Conservation (phyloP, 768 basidiomycete species). For the Gautieria morchelliformis region DNA sequence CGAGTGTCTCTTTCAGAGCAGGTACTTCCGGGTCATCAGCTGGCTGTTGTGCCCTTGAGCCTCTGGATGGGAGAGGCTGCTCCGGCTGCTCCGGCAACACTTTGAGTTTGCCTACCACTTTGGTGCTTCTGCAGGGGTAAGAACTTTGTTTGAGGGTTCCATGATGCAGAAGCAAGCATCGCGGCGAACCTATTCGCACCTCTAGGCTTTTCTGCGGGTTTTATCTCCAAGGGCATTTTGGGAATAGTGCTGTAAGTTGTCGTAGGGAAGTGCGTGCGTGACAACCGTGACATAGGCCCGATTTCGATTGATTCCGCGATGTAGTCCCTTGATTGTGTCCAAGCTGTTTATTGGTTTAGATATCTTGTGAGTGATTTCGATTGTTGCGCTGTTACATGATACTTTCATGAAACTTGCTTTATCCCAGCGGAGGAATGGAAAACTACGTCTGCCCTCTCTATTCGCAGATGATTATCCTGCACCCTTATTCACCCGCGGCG, state of each 20-base stretch:
- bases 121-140: conserved; percentile 54
- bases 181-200: conserved; percentile 3
- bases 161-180: background rate
- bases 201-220: conserved; percentile 2
- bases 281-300: background rate
- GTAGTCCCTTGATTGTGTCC: too few species aligned
- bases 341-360: too few species aligned
- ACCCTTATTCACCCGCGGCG: background rate
- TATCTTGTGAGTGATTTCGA: too few species aligned
- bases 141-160: background rate
- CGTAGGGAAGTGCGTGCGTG: background rate
- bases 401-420: too few species aligned
- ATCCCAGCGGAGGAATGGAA: too few species aligned
- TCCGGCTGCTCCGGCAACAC: conserved; percentile 82
- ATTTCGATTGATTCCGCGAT: background rate
- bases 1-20: conserved; percentile 14
- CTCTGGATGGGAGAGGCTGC: conserved; percentile 23
- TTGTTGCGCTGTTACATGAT: too few species aligned
- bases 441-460: too few species aligned
- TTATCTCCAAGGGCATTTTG: conserved; percentile 4
- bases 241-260: background rate
- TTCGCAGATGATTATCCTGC: background rate
- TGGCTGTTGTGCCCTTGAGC: background rate
- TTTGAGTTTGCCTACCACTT: conserved; percentile 78
- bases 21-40: conserved; percentile 1